A percentile compares a stretch with the other conserved stretches of the same genome.
Evolutionary conservation across 1,284 basidiomycete genomes (phyloP).

Genomic region (Polyporus tsugae): DNA sequence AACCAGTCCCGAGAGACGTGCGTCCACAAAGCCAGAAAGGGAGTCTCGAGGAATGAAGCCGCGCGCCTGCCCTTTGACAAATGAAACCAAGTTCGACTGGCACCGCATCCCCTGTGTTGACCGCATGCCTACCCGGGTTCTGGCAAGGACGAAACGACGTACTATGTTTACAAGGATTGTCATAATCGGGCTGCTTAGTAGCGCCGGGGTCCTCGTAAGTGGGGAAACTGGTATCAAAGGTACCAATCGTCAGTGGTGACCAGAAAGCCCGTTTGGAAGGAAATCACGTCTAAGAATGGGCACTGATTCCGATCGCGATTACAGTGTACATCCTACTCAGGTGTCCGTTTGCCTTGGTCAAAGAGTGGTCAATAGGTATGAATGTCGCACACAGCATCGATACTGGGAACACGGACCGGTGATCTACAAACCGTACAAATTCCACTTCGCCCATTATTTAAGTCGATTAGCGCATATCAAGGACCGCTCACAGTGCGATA

Average conservation of each 20-base stretch:
- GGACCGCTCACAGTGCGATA: background rate
- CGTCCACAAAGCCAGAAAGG: background rate
- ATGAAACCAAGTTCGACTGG: background rate
- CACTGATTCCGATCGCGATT: background rate
- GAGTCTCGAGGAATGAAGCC: background rate
- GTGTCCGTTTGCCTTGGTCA: background rate
- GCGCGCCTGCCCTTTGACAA: background rate
- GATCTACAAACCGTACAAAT: too few species aligned
- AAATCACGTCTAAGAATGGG: background rate
- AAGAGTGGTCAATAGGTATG: background rate
- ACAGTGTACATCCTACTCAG: background rate
- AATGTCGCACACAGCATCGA: background rate
- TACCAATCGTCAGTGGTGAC: background rate
- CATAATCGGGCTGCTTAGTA: background rate
- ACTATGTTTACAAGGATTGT: background rate
- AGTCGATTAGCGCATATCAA: background rate
- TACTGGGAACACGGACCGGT: background rate
- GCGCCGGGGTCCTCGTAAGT: background rate
- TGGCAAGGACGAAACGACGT: background rate
- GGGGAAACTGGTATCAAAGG: background rate
- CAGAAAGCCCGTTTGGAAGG: background rate
- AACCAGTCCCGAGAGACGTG: background rate
- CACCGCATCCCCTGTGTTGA: background rate
- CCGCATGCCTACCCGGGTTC: background rate
- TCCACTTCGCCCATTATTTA: background rate